Percentiles rank a stretch among this genome's conserved stretches.
Conservation (phyloP, 2,329 filamentous ascomycete species). For the Graphium sp. region DNA sequence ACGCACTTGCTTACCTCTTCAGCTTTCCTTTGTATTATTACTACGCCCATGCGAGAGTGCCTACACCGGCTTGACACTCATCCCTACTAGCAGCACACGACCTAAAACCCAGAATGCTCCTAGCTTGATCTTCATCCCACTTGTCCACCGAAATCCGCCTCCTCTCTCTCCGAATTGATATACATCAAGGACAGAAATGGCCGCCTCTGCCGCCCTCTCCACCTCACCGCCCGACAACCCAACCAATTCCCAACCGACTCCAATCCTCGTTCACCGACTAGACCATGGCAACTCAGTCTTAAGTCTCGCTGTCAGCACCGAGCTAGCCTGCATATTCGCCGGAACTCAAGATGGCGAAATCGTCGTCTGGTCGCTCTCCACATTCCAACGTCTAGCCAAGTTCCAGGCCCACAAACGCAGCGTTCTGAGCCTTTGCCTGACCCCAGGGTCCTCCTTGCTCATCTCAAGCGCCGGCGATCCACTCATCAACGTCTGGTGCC, state of each 20-base stretch:
- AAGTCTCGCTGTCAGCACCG: constrained; percentile 62
- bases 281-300: constrained; percentile 67
- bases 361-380: constrained; percentile 75
- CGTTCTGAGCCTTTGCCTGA: constrained; percentile 72
- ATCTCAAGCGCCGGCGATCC: constrained; percentile 91
- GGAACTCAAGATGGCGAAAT: constrained; percentile 92
- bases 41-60: too few relatives aligned
- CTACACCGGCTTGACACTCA: too few relatives aligned
- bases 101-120: too few relatives aligned
- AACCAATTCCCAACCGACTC: constrained; percentile 16
- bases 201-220: background rate
- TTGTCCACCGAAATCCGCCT: too few relatives aligned
- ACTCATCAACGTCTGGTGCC: constrained; percentile 87
- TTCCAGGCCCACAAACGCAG: constrained; percentile 86
- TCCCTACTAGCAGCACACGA: too few relatives aligned
- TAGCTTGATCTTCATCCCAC: too few relatives aligned
- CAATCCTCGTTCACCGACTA: constrained; percentile 58
- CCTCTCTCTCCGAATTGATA: too few relatives aligned
- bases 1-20: too few relatives aligned
- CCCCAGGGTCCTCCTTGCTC: constrained; percentile 55
- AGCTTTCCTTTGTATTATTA: too few relatives aligned
- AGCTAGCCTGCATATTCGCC: constrained; percentile 69
- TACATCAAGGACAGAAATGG: too few relatives aligned
- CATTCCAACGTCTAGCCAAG: constrained; percentile 62
- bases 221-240: background rate